A percentile compares a stretch with the other conserved stretches of the same genome.
Evolutionary conservation across 345 rosid species (phyloP).

Genomic region (Conringia planisiliqua): DNA sequence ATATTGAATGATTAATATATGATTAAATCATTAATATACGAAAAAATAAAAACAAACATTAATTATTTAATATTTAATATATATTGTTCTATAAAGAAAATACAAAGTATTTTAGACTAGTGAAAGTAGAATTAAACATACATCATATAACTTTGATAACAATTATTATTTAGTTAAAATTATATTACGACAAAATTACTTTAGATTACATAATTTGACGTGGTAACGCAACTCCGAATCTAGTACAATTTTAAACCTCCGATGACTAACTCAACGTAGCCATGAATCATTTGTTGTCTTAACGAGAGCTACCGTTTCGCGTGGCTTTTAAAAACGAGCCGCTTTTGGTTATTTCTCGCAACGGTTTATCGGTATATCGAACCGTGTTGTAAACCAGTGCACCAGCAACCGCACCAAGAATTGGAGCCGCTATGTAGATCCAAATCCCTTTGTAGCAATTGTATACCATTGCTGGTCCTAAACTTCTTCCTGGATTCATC

Average conservation of each 20-base stretch:
- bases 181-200: too few relatives aligned
- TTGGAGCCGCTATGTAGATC: constrained; percentile 62
- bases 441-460: constrained; percentile 56
- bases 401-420: constrained; percentile 68
- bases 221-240: too few relatives aligned
- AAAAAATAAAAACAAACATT: too few relatives aligned
- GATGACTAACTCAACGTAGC: not conserved
- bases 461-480: constrained; percentile 83
- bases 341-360: constrained; percentile 58
- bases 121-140: too few relatives aligned
- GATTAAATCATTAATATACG: too few relatives aligned
- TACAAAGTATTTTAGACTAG: too few relatives aligned
- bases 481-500: constrained; percentile 85
- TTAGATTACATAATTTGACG: too few relatives aligned
- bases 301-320: constrained; percentile 28
- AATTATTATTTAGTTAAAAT: too few relatives aligned
- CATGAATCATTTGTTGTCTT: not conserved
- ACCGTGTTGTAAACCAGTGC: constrained; percentile 74
- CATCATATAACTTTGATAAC: too few relatives aligned
- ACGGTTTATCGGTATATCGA: constrained; percentile 76
- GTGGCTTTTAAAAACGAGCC: constrained; percentile 47
- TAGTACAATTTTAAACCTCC: constrained; percentile 7
- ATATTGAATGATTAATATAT: too few relatives aligned
- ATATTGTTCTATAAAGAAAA: too few relatives aligned
- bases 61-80: too few relatives aligned